Evolutionary conservation across 768 basidiomycete genomes (phyloP), one percentile per base, ranked within the genome.

Genomic region (Hypholoma fasciculare): DNA sequence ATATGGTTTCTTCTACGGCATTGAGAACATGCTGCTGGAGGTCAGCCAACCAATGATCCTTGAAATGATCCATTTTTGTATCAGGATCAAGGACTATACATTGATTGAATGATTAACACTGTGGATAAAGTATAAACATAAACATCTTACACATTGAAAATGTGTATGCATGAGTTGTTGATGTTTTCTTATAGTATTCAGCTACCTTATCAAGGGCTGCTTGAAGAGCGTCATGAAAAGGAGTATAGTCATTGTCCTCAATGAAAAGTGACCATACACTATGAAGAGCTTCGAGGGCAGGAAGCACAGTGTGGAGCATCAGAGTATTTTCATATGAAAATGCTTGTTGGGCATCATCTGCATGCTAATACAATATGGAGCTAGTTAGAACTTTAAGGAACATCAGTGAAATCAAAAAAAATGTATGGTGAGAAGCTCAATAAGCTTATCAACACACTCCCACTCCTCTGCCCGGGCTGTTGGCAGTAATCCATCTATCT

Each of bases 181-280:
- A 72, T 19, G 58, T 70, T 46, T 63, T 65, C n/a, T 64, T 36
- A 53, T 72, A 72, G 43, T 72, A 69, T 19, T 67, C 64, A 20
- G 58, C 57, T 5, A 72, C 57, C 56, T 72, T 72, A n/a, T n/a
- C n/a, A n/a, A n/a, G n/a, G n/a, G n/a, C n/a, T n/a, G n/a, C n/a
- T n/a, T n/a, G n/a, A n/a, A n/a, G n/a, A n/a, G n/a, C n/a, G n/a
- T n/a, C 23, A 23, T 23, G 23, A 23, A 23, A 23, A 23, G 4
- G 23, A 2, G 23, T 4, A 23, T 23, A 23, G 1, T 23, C 23
- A 23, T 23, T 23, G 2, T 23, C 23, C 23, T 23, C 23, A 23
- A 4, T 23, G 23, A 23, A 23, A 4, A 23, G 23, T 4, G 23
- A 61, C 69, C 69, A 72, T 12, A 58, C 59, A 1, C 19, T 37